Base-by-base conservation (phyloP, 2,329 filamentous ascomycete genomes). In the Alternaria sp. region DNA sequence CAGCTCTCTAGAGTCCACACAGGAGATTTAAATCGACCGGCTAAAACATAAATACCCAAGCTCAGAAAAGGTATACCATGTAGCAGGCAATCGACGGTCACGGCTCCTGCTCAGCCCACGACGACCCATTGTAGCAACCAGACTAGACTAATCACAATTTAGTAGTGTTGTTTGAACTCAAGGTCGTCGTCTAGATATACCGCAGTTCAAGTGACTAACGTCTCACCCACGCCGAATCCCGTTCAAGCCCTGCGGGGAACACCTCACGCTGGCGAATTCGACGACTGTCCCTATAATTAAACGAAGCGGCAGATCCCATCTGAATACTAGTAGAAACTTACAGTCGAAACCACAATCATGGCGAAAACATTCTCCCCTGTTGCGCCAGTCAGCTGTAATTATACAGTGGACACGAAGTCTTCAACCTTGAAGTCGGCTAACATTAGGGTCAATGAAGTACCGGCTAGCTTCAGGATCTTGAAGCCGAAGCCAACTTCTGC, bases 1-100 rank as follows among this genome's bases (percentile, higher is more conserved):
- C 85, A 87, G 76, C 79, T 87, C 43, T 86, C 84, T 65, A 85
- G 81, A 82, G 82, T 83, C 49, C 85, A 87, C 81, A 86, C 85
- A 72, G 85, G 85, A 72, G 84, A 86, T 77, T 80, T 76, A 67
- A 84, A 79, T 50, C 81, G 82, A 70, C 83, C 82, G 49, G 80
- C 81, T 69, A 79, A 84, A 81, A 73, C 72, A 32, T 78, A 77
- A 64, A 66, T 64, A 64, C 17, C 57, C 21, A 40, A 57, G 43
- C 57, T 56, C 43, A 50, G 55, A 71, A 80, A 80, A 80, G 77
- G 77, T 80, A 80, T 76, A 79, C 71, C 71, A 10, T 47, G 54
- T 75, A 68, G 72, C 74, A 76, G 72, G 70, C 70, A 73, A 69
- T 72, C 71, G 69, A 74, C 60, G 68, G 73, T 74, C 73, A 74